Percentiles rank a stretch among this genome's conserved stretches.
Conservation (phyloP, 2,329 filamentous ascomycete species). For the Pezicula carpinea region DNA sequence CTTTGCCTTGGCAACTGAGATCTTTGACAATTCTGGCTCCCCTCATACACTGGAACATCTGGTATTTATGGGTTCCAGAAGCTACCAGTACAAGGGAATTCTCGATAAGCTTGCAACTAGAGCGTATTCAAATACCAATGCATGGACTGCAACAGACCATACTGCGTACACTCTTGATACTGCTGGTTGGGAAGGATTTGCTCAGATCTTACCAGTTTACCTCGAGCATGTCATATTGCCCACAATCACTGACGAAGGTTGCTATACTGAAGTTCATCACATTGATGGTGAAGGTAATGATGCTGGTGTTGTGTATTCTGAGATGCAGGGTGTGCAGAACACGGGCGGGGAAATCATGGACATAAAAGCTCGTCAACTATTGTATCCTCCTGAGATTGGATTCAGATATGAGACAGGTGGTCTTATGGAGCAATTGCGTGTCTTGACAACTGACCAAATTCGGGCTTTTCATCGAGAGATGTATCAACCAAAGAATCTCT, state of each 20-base stretch:
- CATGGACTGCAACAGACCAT: constrained; percentile 94
- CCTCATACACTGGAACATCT: constrained; percentile 83
- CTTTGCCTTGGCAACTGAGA: constrained; percentile 94
- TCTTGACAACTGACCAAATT: constrained; percentile 83
- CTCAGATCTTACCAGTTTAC: constrained; percentile 90
- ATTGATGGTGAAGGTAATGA: constrained; percentile 91
- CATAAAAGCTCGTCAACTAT: constrained; percentile 68
- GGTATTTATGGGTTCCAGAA: constrained; percentile 87
- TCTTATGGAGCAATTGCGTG: constrained; percentile 86
- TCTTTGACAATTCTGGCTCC: constrained; percentile 93
- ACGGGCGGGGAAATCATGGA: constrained; percentile 83
- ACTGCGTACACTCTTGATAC: constrained; percentile 95
- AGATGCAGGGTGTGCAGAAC: constrained; percentile 97
- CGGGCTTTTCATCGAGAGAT: constrained; percentile 92
- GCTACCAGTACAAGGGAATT: constrained; percentile 90
- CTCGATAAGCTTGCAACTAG: constrained; percentile 91
- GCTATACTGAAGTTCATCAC: constrained; percentile 94
- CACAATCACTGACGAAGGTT: constrained; percentile 86
- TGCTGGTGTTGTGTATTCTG: constrained; percentile 95
- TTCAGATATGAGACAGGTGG: constrained; percentile 98
- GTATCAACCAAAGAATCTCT: constrained; percentile 97
- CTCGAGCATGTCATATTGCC: constrained; percentile 91
- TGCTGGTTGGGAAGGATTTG: constrained; percentile 95
- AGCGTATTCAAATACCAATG: constrained; percentile 91
- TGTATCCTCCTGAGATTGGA: constrained; percentile 85